A percentile compares a stretch with the other conserved stretches of the same genome.
Conservation (phyloP, 2,329 filamentous ascomycete species). For the Fusarium sp. region DNA sequence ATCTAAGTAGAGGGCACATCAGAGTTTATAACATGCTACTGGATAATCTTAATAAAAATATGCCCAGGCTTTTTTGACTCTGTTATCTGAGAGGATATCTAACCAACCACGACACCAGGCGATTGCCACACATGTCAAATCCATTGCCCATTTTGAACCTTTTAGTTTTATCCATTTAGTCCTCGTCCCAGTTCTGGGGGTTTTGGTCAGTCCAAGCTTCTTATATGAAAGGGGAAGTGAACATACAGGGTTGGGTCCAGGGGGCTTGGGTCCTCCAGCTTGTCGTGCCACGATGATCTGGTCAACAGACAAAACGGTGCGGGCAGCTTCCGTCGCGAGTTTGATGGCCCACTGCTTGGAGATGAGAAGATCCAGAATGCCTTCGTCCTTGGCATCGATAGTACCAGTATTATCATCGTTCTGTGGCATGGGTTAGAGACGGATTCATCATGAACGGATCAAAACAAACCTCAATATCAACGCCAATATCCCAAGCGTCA, state of each 20-base stretch:
- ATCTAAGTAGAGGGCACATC: constrained; percentile 7
- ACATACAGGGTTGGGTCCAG: constrained; percentile 83
- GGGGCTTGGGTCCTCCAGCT: constrained; percentile 96
- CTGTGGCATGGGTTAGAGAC: constrained; percentile 49
- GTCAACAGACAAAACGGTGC: constrained; percentile 94
- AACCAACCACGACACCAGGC: constrained; percentile 35
- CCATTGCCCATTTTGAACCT: constrained; percentile 34
- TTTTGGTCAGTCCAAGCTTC: constrained; percentile 42
- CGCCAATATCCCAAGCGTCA: constrained; percentile 88
- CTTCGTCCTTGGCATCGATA: constrained; percentile 85
- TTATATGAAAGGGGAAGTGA: background rate
- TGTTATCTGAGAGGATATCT: constrained; percentile 36
- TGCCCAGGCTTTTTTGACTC: constrained; percentile 28
- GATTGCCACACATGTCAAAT: constrained; percentile 21
- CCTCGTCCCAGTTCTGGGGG: constrained; percentile 69
- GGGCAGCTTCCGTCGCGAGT: constrained; percentile 91
- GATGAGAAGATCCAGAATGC: constrained; percentile 90
- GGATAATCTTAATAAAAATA: constrained; percentile 15
- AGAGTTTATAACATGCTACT: constrained; percentile 1
- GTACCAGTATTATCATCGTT: constrained; percentile 83
- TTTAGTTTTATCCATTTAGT: constrained; percentile 55
- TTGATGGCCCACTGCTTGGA: constrained; percentile 98
- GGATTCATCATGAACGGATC: background rate
- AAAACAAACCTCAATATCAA: constrained; percentile 80
- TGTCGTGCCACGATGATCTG: constrained; percentile 99